These are phyloP conservation scores for Paramecium sexaurelia DNA, from an alignment of 73 alveolate genomes.

Conservation along the genomic window DNA sequence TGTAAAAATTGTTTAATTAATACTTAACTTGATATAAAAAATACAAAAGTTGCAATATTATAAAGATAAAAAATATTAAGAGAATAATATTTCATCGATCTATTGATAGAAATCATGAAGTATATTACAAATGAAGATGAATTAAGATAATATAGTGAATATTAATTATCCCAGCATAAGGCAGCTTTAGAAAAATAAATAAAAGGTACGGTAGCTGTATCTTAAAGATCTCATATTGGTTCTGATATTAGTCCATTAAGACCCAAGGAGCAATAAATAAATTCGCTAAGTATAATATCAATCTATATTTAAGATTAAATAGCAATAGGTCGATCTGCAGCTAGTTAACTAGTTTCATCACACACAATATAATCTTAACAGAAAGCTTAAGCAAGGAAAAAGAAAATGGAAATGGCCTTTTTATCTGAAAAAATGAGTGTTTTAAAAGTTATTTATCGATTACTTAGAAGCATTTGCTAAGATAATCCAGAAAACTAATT, in stretches of 20 bases:
- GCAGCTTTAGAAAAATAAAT: conserved; percentile 36
- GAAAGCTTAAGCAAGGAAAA: background rate
- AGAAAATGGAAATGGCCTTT: conserved; percentile 1
- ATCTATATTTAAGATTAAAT: background rate
- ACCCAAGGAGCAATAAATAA: background rate
- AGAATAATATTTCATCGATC: conserved; percentile 66
- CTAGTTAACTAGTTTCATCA: background rate
- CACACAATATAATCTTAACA: background rate
- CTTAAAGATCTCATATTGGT: conserved; percentile 8
- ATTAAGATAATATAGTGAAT: conserved; percentile 52
- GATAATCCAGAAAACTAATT: conserved; percentile 44
- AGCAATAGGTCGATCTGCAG: background rate
- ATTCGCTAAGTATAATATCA: background rate
- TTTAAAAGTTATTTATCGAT: conserved; percentile 14
- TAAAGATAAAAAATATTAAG: conserved; percentile 50
- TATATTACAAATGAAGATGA: conserved; percentile 47
- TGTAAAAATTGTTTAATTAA: conserved; percentile 43
- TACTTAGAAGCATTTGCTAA: conserved; percentile 17
- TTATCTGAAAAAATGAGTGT: conserved; percentile 48
- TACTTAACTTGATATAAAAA: conserved; percentile 51
- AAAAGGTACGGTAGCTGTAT: background rate
- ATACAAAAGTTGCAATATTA: conserved; percentile 30
- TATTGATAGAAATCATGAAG: conserved; percentile 56
- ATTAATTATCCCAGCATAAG: background rate
- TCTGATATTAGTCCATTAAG: background rate